Evolutionary conservation across 2,329 filamentous ascomycete species (phyloP), one percentile per base, ranked within the genome.

Genomic region (Thermothelomyces thermophilus): DNA sequence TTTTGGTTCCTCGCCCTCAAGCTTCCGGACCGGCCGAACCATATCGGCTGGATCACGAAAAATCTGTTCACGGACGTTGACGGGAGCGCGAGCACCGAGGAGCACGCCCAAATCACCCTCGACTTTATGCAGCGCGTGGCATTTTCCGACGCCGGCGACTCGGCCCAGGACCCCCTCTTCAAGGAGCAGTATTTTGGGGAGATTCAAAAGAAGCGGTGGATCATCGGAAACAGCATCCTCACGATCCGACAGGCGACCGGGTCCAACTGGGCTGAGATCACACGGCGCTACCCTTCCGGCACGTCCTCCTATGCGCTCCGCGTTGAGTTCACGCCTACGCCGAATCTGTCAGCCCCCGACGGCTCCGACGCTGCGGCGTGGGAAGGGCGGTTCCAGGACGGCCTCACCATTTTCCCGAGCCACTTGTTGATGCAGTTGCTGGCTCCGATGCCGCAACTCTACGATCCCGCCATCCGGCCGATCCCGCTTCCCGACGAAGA

Each of bases 1-100:
- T 96, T 95, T 64, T 98, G 93, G 93, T 98, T 97, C 64, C 76
- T 98, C 58, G 87, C 90, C 1, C 67, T 98, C 59, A 91, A 89
- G 62, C 76, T 95, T 45, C 80, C 84, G 33, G 90, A 96, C 63
- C 83, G 93, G 44, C 80, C 84, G 30, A 87, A 82, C 54, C 84
- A 95, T 57, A 90, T 96, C 45, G 82, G 83, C 24, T 95, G 89
- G 87, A 95, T 98, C 56, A 85, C 87, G 10, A 89, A 85, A 62
- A 89, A 89, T 56, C 75, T 98, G 9, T 90, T 91, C 59, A 84
- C 79, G 8, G 88, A 95, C 61, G 77, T 79, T 20, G 79, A 84
- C 51, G 88, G 89, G 14, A 81, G 79, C 35, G 82, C 88, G 48
- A 80, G 78, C 41, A 79, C 90, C 30, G 91, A 97, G 64, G 91